These are phyloP conservation scores for Pythium scleroteichum DNA, from an alignment of 352 stramenopile species.

Conservation along the genomic window DNA sequence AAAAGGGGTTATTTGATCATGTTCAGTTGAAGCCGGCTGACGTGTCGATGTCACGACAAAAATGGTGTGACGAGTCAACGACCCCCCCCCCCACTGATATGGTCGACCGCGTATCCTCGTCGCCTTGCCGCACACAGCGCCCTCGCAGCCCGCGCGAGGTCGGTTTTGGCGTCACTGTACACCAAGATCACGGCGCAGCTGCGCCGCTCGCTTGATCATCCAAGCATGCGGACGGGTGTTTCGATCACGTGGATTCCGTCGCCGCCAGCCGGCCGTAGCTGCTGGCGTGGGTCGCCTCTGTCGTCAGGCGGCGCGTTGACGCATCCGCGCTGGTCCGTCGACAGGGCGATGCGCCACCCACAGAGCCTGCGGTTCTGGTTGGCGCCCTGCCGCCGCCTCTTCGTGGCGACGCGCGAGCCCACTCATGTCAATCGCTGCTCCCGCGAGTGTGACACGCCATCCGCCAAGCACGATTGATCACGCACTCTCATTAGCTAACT, in stretches of 20 bases:
- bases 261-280: not conserved
- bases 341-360: not conserved
- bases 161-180: too few relatives aligned
- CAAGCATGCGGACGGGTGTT: too few relatives aligned
- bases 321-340: not conserved
- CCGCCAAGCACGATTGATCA: constrained; percentile 20
- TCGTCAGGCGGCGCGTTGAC: not conserved
- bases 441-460: constrained; percentile 15
- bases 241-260: too few relatives aligned
- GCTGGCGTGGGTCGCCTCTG: not conserved
- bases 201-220: too few relatives aligned
- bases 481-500: constrained; percentile 24
- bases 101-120: not conserved
- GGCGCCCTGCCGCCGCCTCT: not conserved
- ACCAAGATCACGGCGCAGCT: not conserved
- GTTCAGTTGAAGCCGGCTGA: not conserved
- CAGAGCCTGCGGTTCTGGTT: too few relatives aligned
- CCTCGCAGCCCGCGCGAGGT: too few relatives aligned
- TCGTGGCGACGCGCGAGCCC: constrained; percentile 4
- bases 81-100: not conserved
- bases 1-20: not conserved
- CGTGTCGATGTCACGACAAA: not conserved
- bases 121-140: not conserved
- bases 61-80: not conserved
- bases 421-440: constrained; percentile 13